A percentile compares a stretch with the other conserved stretches of the same genome.
Evolutionary conservation across 805 yeast genomes (phyloP).

Genomic region (Wickerhamiella alocasiicola): DNA sequence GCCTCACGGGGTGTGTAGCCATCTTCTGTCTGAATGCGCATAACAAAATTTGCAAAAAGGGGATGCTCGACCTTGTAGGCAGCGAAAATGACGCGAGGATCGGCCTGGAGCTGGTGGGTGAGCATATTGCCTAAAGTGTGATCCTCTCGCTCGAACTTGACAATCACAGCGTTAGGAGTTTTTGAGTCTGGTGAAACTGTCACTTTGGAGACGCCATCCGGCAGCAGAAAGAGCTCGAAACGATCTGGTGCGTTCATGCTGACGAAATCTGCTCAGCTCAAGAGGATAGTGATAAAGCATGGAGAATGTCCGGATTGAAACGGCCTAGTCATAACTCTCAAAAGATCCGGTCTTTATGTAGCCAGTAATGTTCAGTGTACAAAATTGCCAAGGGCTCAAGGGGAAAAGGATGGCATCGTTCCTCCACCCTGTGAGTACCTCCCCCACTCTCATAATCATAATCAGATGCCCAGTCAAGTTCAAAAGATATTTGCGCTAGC

Average conservation of each 20-base stretch:
- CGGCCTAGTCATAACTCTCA: too few species aligned
- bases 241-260: slow-evolving; percentile 98
- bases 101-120: slow-evolving; percentile 74
- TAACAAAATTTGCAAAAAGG: slow-evolving; percentile 81
- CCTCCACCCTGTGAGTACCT: too few species aligned
- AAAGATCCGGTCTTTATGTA: too few species aligned
- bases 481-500: slow-evolving; percentile 68
- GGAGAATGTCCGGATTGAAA: too few species aligned
- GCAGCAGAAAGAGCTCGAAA: slow-evolving; percentile 88
- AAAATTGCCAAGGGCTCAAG: too few species aligned
- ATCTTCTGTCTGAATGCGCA: slow-evolving; percentile 93
- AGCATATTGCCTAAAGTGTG: slow-evolving; percentile 90
- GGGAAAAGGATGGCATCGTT: too few species aligned
- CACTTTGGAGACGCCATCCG: slow-evolving; percentile 95
- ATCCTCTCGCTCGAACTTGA: slow-evolving; percentile 93
- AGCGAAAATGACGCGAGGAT: slow-evolving; percentile 82
- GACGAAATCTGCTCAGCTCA: slow-evolving; percentile 6
- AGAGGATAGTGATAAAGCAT: too few species aligned
- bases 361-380: too few species aligned
- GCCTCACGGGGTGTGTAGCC: slow-evolving; percentile 89
- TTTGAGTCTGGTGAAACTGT: slow-evolving; percentile 86
- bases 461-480: slow-evolving; percentile 40
- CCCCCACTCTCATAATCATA: background rate
- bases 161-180: slow-evolving; percentile 86
- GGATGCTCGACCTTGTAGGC: slow-evolving; percentile 99